Base-by-base conservation (phyloP, 2,329 filamentous ascomycete species). In the Periconia digitata region DNA sequence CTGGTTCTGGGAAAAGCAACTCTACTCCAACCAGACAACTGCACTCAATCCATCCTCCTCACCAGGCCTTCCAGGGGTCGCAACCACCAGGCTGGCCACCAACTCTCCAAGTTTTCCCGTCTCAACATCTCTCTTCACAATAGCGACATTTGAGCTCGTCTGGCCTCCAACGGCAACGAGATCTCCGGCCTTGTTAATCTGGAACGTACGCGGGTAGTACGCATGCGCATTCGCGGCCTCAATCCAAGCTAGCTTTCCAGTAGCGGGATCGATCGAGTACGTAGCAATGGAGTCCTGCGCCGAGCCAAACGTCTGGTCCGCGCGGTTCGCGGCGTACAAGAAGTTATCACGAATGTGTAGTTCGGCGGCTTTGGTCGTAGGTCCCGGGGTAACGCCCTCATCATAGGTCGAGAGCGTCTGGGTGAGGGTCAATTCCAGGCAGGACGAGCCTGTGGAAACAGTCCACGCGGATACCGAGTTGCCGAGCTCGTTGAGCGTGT, bases 281-380 rank as follows among this genome's bases (percentile, higher is more conserved):
- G 48, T 53, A 8, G 56, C 53, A 42, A 65, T 63, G 36, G 54
- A 56, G 42, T 63, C 62, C 22, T 61, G 54, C 42, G 63, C 49
- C 18, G 44, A 46, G 12, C 55, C 58, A 40, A 64, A 64, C 1
- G 50, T 49, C 42, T 57, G 46, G 39, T 65, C 62, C 29, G 60
- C 60, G 27, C 62, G 59, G 49, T 63, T 62, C 6, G 62, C 54
- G 2, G 61, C 54, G 46, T 64, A 64, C 27, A 65, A 43, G 50
- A 55, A 60, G 46, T 59, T 55, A 13, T 56, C 60, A 6, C 44
- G 46, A 29, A 61, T 49, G 42, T 47, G 60, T 34, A 65, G 44
- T 44, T 65, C 62, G 6, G 57, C 62, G 13, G 57, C 55, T 39
- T 63, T 62, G 32, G 51, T 52, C 20, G 50, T 51, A 41, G 36